These are phyloP conservation scores for Cryptosporidium baileyi DNA, from an alignment of 169 alveolate genomes.

Conservation along the genomic window DNA sequence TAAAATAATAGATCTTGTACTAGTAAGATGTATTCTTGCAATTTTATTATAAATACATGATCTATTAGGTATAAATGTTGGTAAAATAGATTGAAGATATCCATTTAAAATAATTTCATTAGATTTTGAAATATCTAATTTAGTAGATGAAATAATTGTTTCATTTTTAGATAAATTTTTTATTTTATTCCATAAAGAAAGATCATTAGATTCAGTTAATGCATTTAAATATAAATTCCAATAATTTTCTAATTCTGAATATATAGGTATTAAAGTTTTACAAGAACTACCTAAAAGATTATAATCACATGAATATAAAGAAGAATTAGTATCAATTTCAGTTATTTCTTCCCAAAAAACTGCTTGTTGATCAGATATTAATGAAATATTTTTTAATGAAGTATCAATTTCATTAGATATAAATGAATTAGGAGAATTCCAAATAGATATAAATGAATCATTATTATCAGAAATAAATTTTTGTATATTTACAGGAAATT, in stretches of 20 bases:
- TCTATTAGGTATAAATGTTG: constrained; percentile 40
- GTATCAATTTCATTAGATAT: constrained; percentile 16
- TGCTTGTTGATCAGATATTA: constrained; percentile 54
- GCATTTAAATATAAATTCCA: constrained; percentile 8
- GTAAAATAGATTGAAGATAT: constrained; percentile 23
- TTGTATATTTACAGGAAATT: constrained; percentile 36
- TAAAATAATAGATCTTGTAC: constrained; percentile 32
- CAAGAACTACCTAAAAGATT: constrained; percentile 39
- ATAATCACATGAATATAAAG: constrained; percentile 24
- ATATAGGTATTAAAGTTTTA: constrained; percentile 32
- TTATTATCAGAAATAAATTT: background rate
- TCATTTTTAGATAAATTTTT: background rate
- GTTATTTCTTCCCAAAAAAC: constrained; percentile 65
- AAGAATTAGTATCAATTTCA: constrained; percentile 41
- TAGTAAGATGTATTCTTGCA: constrained; percentile 60
- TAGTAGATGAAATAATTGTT: background rate
- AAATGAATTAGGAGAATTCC: constrained; percentile 20
- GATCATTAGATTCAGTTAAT: constrained; percentile 10
- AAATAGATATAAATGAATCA: constrained; percentile 18
- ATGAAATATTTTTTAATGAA: background rate
- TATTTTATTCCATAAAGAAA: constrained; percentile 36
- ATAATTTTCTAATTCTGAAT: constrained; percentile 15
- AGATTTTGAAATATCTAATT: background rate
- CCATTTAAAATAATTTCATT: constrained; percentile 33
- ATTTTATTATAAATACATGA: constrained; percentile 30